Evolutionary conservation across 495 filamentous ascomycete species (phyloP), one percentile per base, ranked within the genome.

Genomic region (Penicillium roqueforti): DNA sequence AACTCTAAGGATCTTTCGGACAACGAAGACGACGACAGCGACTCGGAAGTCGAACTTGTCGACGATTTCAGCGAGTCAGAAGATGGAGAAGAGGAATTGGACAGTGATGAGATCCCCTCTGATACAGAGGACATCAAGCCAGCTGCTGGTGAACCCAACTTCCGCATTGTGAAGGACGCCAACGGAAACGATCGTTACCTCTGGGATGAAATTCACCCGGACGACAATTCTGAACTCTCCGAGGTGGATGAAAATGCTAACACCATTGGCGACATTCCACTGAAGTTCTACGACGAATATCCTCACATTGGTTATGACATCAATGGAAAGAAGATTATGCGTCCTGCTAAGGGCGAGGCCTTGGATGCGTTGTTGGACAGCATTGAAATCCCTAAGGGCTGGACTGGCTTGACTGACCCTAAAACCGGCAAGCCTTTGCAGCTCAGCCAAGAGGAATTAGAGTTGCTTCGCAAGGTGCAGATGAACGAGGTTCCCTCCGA

Each of bases 251-350:
- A 82, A 23, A 83, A 85, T 23, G 75, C 76, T 11, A 98, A 97
- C 68, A 97, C 93, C 4, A 96, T 98, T 66, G 93, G 93, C 53
- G 80, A 97, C 66, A 98, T 98, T 55, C 90, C 92, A 11, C 70
- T 97, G 18, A 85, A 86, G 25, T 96, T 96, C 73, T 98, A 98
- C 78, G 92, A 97, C 65, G 86, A 88, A 41, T 97, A 96, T 66
- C 93, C 95, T 49, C 93, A 98, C 68, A 96, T 98, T 68, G 93
- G 93, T 38, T 98, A 98, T 71, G 88, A 97, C 66, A 96, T 98
- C 71, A 95, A 98, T 73, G 93, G 93, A 68, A 96, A 91, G 78
- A 95, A 89, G 70, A 95, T 98, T 51, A 86, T 95, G 84, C 88
- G 93, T 42, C 93, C 93, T 3, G 93, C 93, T 28, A 91, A 90